phyloP scores from a whole-genome alignment of 1,139 yeast species.

The Blastobotrys arbuscula region DNA sequence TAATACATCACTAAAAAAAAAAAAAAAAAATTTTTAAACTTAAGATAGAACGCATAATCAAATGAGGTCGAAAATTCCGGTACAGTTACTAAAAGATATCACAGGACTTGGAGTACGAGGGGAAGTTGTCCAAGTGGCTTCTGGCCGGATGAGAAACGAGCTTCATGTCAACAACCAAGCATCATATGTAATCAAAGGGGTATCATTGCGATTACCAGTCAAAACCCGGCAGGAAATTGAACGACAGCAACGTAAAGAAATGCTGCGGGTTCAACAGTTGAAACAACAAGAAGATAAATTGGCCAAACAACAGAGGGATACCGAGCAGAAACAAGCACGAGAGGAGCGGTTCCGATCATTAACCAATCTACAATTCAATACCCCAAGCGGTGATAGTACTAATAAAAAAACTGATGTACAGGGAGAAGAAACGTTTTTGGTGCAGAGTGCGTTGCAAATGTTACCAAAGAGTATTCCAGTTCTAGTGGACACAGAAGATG shows the following conservation, averaged over 20 bases:
- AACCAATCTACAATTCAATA: constrained; percentile 13
- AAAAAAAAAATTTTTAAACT: not conserved
- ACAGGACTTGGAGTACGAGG: constrained; percentile 58
- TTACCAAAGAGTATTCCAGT: constrained; percentile 24
- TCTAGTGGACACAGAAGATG: constrained; percentile 13
- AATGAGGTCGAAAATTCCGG: constrained; percentile 36
- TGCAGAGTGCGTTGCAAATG: constrained; percentile 22
- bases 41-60: not conserved
- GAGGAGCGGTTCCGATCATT: constrained; percentile 9
- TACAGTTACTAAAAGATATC: constrained; percentile 67
- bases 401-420: not conserved
- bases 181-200: constrained; percentile 50
- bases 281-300: constrained; percentile 14
- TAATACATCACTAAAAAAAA: constrained; percentile 1
- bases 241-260: constrained; percentile 10
- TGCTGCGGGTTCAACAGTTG: constrained; percentile 11
- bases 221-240: constrained; percentile 37
- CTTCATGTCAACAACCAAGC: constrained; percentile 72
- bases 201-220: constrained; percentile 57
- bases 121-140: constrained; percentile 68
- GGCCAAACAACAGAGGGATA: constrained; percentile 10
- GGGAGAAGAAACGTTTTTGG: constrained; percentile 11
- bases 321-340: constrained; percentile 10
- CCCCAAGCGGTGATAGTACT: constrained; percentile 1
- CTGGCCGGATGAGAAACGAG: constrained; percentile 77